phyloP scores from a whole-genome alignment of 306 rosid species.

The Vigna radiata region DNA sequence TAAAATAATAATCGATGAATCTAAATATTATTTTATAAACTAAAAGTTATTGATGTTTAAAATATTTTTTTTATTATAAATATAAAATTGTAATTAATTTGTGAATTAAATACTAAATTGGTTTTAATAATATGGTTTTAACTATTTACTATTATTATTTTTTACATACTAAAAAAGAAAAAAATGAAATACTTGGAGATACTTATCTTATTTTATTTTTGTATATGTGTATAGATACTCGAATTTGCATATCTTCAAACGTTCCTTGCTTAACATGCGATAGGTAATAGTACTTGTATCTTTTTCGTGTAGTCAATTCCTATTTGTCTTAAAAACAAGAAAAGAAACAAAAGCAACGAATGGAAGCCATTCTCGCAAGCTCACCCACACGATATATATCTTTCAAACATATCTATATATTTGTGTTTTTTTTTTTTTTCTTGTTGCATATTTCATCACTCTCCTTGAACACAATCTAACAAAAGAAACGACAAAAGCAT shows the following conservation, averaged over 20 bases:
- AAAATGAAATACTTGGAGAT: background rate
- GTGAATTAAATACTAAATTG: too few species aligned
- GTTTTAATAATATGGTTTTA: too few species aligned
- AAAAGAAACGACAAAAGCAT: slow-evolving; percentile 66
- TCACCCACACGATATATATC: slow-evolving; percentile 41
- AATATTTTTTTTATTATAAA: too few species aligned
- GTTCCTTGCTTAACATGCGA: background rate
- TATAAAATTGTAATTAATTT: too few species aligned
- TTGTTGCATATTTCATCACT: background rate
- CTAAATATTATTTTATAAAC: too few species aligned
- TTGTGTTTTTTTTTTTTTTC: background rate
- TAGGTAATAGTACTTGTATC: slow-evolving; percentile 30
- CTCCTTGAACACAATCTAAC: slow-evolving; percentile 42
- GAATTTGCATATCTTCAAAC: background rate
- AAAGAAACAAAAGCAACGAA: slow-evolving; percentile 43
- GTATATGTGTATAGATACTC: background rate
- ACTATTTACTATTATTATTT: too few species aligned
- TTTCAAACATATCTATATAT: background rate
- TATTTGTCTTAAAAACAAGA: slow-evolving; percentile 43
- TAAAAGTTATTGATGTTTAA: too few species aligned
- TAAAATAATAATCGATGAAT: too few species aligned
- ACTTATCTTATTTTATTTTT: background rate
- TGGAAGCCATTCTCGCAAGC: slow-evolving; percentile 43
- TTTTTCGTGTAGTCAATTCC: slow-evolving; percentile 44
- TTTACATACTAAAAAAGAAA: background rate